Percentiles rank a stretch among this genome's conserved stretches.
phyloP scores from a whole-genome alignment of 768 basidiomycete species.

The Pisolithus microcarpus region DNA sequence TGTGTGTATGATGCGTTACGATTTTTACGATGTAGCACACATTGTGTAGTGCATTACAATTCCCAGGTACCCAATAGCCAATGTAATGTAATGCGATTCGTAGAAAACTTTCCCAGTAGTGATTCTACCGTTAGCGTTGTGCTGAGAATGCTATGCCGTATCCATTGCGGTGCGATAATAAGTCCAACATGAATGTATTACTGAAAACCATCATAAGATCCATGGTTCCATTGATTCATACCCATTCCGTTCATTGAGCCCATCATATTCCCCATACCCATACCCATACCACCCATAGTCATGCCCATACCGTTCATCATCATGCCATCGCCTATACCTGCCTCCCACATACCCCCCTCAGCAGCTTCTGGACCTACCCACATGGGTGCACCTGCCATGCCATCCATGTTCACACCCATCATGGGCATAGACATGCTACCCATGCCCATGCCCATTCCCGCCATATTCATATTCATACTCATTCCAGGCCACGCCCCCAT shows the following conservation, averaged over 20 bases:
- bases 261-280: constrained; percentile 30
- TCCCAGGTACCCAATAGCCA: no score
- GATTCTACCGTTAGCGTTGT: no score
- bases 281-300: constrained; percentile 23
- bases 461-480: constrained; percentile 34
- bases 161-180: neutral
- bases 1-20: no score
- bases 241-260: constrained; percentile 13
- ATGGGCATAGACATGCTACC: constrained; percentile 33
- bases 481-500: constrained; percentile 30
- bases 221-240: constrained; percentile 34
- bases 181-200: constrained; percentile 1
- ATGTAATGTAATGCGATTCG: no score
- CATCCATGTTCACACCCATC: constrained; percentile 37
- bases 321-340: constrained; percentile 36
- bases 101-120: no score
- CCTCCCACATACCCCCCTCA: constrained; percentile 32
- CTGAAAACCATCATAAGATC: constrained; percentile 28
- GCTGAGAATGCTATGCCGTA: no score
- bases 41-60: no score
- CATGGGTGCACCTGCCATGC: constrained; percentile 23
- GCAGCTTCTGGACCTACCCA: constrained; percentile 30
- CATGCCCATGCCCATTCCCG: constrained; percentile 33
- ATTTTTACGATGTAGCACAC: no score
- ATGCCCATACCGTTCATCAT: constrained; percentile 34